A percentile compares a stretch with the other conserved stretches of the same genome.
These are phyloP conservation scores for Auricularia cornea DNA, from an alignment of 768 basidiomycete genomes.

Conservation along the genomic window DNA sequence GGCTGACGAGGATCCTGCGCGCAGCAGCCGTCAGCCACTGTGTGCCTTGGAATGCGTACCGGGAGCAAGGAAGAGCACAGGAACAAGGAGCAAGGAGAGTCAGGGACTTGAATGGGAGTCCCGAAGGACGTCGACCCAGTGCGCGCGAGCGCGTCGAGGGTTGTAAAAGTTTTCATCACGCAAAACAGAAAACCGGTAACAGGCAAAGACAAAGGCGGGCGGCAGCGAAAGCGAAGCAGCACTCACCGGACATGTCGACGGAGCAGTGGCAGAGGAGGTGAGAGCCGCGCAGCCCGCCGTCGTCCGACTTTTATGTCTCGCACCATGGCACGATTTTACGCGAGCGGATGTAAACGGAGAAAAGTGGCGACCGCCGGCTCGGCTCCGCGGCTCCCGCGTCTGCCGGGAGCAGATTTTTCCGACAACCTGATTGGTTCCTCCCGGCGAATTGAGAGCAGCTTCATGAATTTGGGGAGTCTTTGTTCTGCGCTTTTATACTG, in stretches of 20 bases:
- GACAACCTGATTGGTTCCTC: no score
- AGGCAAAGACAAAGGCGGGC: neutral
- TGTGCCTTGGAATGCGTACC: no score
- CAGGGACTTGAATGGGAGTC: conserved; percentile 79
- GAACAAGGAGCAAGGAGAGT: conserved; percentile 16
- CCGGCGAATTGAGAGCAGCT: no score
- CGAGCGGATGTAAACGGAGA: no score
- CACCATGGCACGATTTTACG: neutral
- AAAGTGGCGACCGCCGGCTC: no score
- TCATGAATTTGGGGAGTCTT: no score
- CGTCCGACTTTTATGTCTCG: neutral
- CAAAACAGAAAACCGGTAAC: conserved; percentile 6
- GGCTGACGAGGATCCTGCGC: conserved; percentile 23
- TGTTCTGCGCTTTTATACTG: no score
- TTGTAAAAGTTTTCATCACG: conserved; percentile 38
- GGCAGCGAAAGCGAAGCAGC: neutral
- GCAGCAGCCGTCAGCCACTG: no score
- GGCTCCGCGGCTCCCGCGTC: no score
- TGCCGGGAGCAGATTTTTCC: no score
- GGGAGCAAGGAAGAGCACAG: neutral
- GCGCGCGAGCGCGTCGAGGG: conserved; percentile 49
- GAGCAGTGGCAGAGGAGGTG: neutral
- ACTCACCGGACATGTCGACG: conserved; percentile 1
- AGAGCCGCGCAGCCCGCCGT: neutral
- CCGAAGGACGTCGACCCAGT: conserved; percentile 53